A percentile compares a stretch with the other conserved stretches of the same genome.
Evolutionary conservation across 2,329 filamentous ascomycete species (phyloP).

Genomic region (Pseudogymnoascus pannorum): DNA sequence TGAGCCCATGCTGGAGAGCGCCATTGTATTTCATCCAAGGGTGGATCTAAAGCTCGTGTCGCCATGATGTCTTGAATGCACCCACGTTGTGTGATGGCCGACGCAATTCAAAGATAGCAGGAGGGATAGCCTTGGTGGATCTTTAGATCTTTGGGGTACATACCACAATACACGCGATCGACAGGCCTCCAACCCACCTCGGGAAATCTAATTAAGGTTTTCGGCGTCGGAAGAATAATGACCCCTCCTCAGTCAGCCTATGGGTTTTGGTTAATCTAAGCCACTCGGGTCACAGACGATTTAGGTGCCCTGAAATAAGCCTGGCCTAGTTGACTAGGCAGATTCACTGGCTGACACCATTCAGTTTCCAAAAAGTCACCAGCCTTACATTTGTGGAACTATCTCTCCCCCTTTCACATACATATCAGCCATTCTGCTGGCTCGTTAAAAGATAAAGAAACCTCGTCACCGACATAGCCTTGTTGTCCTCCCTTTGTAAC

Average conservation of each 20-base stretch:
- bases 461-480: background rate
- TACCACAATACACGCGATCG: background rate
- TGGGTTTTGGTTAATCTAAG: background rate
- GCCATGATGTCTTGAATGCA: background rate
- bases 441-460: background rate
- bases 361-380: background rate
- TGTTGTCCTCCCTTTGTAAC: background rate
- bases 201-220: conserved; percentile 4
- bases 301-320: background rate
- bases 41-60: conserved; percentile 32
- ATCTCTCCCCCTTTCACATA: background rate
- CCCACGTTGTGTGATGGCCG: background rate
- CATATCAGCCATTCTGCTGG: background rate
- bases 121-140: conserved; percentile 1
- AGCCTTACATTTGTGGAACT: background rate
- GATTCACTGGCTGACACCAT: background rate
- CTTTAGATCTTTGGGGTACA: background rate
- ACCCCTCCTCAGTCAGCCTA: background rate
- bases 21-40: conserved; percentile 64
- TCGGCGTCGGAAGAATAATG: background rate
- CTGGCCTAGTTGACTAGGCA: background rate
- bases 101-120: conserved; percentile 2
- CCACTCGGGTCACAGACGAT: conserved; percentile 6
- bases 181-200: background rate
- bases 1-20: conserved; percentile 43